Percentiles rank a stretch among this genome's conserved stretches.
Evolutionary conservation across 73 alveolate species (phyloP).

Genomic region (Paraurostyla sp.): DNA sequence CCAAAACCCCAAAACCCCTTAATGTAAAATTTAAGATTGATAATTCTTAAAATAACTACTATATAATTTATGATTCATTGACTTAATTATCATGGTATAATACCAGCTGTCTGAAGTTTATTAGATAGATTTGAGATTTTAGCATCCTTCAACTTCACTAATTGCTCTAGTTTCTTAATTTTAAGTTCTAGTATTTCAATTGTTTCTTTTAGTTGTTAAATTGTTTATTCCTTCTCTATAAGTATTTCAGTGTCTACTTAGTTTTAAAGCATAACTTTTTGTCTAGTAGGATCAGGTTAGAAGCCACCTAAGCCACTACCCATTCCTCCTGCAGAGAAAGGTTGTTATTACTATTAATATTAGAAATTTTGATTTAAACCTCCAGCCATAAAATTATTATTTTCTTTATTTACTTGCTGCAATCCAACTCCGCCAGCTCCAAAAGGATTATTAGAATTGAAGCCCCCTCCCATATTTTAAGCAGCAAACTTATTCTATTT

Average conservation of each 20-base stretch:
- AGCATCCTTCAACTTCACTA: conserved; percentile 78
- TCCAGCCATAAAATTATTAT: conserved; percentile 21
- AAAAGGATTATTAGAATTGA: not conserved
- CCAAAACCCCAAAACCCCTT: too few species aligned
- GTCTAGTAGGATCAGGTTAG: not conserved
- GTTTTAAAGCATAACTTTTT: not conserved
- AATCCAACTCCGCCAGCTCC: not conserved
- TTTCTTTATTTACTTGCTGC: conserved; percentile 16
- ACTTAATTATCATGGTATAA: conserved; percentile 30
- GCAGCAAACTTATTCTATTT: conserved; percentile 29
- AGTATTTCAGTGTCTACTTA: conserved; percentile 59
- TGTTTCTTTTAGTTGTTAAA: conserved; percentile 81
- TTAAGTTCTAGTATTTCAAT: conserved; percentile 82
- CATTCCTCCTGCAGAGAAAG: not conserved
- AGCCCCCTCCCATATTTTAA: not conserved
- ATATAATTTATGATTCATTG: not conserved
- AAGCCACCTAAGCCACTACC: not conserved
- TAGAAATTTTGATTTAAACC: conserved; percentile 22
- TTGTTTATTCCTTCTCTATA: conserved; percentile 78
- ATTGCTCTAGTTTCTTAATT: conserved; percentile 81
- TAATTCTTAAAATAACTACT: too few species aligned
- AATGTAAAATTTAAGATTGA: too few species aligned
- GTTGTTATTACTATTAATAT: not conserved
- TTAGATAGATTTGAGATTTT: conserved; percentile 75
- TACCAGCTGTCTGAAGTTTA: conserved; percentile 70